Percentiles rank a stretch among this genome's conserved stretches.
These are phyloP conservation scores for Termitomyces sp. DNA, from an alignment of 768 basidiomycete species.

Conservation along the genomic window DNA sequence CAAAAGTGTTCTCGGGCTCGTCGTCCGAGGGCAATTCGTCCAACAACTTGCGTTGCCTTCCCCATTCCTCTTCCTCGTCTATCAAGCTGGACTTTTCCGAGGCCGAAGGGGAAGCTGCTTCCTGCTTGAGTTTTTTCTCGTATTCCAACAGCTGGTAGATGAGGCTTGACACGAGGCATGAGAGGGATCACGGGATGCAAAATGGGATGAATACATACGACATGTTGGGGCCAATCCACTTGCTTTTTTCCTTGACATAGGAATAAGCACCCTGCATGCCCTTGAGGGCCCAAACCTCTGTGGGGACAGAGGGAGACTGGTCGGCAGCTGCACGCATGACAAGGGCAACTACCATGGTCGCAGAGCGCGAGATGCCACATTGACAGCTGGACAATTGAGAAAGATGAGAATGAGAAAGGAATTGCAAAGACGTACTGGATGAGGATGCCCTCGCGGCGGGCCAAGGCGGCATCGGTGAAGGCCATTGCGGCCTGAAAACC, in stretches of 20 bases:
- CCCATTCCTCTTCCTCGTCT: conserved; percentile 81
- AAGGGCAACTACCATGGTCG: conserved; percentile 85
- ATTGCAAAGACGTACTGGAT: conserved; percentile 65
- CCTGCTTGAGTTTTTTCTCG: conserved; percentile 66
- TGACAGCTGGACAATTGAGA: conserved; percentile 63
- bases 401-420: conserved; percentile 17
- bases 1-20: conserved; percentile 51
- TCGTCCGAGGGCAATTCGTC: conserved; percentile 54
- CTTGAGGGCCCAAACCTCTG: conserved; percentile 73
- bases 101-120: conserved; percentile 42
- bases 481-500: conserved; percentile 81
- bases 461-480: conserved; percentile 75
- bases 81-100: conserved; percentile 57
- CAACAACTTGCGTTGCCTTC: conserved; percentile 58
- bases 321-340: conserved; percentile 90
- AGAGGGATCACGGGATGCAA: conserved; percentile 15
- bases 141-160: conserved; percentile 94
- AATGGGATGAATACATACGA: conserved; percentile 57
- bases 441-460: conserved; percentile 75
- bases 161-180: conserved; percentile 46
- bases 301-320: conserved; percentile 59
- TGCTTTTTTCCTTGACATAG: conserved; percentile 87
- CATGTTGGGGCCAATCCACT: conserved; percentile 90
- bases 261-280: conserved; percentile 91
- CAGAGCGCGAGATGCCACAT: conserved; percentile 89